phyloP scores from a whole-genome alignment of 75 land plant species.

The Sequoiadendron giganteum region DNA sequence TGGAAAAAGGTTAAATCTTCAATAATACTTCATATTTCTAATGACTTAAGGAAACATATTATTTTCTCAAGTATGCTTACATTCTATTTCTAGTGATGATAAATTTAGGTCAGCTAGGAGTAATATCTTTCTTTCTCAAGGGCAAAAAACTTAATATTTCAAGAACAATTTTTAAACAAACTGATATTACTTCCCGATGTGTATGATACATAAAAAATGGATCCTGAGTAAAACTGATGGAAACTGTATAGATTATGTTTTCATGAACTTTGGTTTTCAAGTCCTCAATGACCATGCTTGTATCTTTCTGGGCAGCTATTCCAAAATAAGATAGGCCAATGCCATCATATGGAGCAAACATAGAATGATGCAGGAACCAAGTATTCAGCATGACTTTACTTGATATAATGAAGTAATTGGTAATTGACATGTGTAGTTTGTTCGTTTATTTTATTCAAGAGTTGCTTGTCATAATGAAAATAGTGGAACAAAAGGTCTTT shows the following conservation, averaged over 20 bases:
- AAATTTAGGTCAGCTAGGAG: too few species aligned
- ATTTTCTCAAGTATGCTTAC: background rate
- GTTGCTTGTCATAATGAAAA: background rate
- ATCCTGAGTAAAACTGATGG: background rate
- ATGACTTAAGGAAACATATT: background rate
- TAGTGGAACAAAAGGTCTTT: background rate
- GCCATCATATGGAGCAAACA: background rate
- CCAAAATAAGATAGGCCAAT: background rate
- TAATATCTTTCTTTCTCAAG: too few species aligned
- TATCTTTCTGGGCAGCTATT: background rate
- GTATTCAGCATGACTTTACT: background rate
- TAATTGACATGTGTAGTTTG: background rate
- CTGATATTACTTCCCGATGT: background rate
- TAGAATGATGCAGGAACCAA: background rate
- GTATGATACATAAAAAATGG: background rate
- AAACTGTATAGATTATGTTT: background rate
- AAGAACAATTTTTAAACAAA: too few species aligned
- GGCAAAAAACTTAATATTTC: too few species aligned
- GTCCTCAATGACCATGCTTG: background rate
- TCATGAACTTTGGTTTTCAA: background rate
- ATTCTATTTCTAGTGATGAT: background rate
- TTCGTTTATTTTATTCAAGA: background rate
- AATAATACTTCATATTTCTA: background rate
- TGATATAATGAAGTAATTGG: background rate
- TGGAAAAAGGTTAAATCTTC: background rate